A percentile compares a stretch with the other conserved stretches of the same genome.
These are phyloP conservation scores for Malus hybrid DNA, from an alignment of 331 rosid genomes.

Conservation along the genomic window DNA sequence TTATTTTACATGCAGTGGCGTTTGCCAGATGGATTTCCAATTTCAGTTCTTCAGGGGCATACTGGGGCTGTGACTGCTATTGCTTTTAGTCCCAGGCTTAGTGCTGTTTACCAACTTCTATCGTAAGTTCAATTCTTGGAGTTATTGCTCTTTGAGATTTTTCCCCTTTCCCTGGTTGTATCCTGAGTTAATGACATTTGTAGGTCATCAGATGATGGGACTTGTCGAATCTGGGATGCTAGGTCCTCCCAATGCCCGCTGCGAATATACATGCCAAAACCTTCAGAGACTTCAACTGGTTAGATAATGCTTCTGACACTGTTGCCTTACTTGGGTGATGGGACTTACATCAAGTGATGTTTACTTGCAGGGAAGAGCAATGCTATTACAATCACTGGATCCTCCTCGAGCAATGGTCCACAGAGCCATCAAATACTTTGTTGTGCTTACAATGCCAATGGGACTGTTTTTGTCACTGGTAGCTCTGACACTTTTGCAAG, in stretches of 20 bases:
- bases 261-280: constrained; percentile 65
- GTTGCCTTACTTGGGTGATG: constrained; percentile 7
- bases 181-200: constrained; percentile 9
- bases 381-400: constrained; percentile 38
- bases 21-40: constrained; percentile 80
- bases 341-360: constrained; percentile 4
- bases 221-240: constrained; percentile 94
- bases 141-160: constrained; percentile 3
- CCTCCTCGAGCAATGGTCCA: constrained; percentile 56
- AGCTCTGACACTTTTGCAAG: constrained; percentile 89
- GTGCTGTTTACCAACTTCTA: constrained; percentile 54
- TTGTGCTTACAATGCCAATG: constrained; percentile 83
- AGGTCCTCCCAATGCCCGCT: constrained; percentile 54
- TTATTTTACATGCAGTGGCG: constrained; percentile 67
- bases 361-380: constrained; percentile 62
- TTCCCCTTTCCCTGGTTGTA: constrained; percentile 6
- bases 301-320: constrained; percentile 30
- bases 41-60: constrained; percentile 87
- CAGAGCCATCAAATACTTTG: constrained; percentile 75
- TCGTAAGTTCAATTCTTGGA: constrained; percentile 52
- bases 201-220: constrained; percentile 92
- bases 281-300: constrained; percentile 55
- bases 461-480: constrained; percentile 89
- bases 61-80: constrained; percentile 80
- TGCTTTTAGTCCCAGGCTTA: constrained; percentile 75